Evolutionary conservation across 805 yeast genomes (phyloP).

Genomic region (Yarrowia sp.): DNA sequence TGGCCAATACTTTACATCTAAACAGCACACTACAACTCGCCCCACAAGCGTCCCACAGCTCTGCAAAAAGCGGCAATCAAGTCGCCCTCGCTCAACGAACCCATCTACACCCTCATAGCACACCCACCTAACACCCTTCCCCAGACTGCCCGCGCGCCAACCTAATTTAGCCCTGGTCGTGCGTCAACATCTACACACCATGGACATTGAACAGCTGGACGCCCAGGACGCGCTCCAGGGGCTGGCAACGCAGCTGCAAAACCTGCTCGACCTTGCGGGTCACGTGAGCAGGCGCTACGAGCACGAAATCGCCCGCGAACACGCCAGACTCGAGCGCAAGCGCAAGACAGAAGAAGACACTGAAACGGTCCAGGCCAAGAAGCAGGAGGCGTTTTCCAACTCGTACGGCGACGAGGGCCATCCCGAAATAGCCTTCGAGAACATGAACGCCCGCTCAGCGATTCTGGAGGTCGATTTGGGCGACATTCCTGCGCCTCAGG

Average conservation of each 20-base stretch:
- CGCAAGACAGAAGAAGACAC: not conserved
- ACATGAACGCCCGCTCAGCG: slow-evolving; percentile 1
- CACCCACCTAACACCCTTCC: too few species aligned
- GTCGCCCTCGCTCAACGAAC: too few species aligned
- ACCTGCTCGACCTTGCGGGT: slow-evolving; percentile 8
- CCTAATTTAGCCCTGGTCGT: too few species aligned
- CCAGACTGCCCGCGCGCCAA: too few species aligned
- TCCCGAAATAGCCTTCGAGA: slow-evolving; percentile 12
- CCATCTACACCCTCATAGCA: too few species aligned
- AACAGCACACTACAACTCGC: too few species aligned
- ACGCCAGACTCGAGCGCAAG: not conserved
- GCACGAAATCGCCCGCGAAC: not conserved
- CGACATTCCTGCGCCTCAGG: not conserved
- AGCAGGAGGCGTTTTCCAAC: not conserved
- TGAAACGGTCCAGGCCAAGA: not conserved
- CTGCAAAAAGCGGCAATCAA: too few species aligned
- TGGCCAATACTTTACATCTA: too few species aligned
- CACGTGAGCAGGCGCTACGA: not conserved
- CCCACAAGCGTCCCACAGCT: too few species aligned
- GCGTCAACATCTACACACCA: not conserved
- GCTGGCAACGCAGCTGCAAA: slow-evolving; percentile 8
- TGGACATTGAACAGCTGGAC: not conserved
- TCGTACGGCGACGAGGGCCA: slow-evolving; percentile 13
- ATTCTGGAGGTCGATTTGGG: too few species aligned
- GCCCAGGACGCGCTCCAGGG: not conserved